phyloP scores from a whole-genome alignment of 768 basidiomycete species.

The Podaxis mareebaensis region DNA sequence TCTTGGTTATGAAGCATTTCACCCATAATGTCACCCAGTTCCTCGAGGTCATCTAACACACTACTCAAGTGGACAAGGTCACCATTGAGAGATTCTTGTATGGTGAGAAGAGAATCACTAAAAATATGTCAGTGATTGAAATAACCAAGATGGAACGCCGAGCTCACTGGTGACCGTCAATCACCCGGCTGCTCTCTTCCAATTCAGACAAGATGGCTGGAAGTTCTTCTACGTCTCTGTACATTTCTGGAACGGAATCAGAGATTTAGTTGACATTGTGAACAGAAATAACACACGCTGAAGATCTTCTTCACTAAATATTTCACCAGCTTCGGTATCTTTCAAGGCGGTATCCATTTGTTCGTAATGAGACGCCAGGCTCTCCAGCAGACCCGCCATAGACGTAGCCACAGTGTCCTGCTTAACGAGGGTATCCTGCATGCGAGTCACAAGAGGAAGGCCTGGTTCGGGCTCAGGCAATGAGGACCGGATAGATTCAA shows the following conservation, averaged over 20 bases:
- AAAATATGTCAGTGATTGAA: conserved; percentile 1
- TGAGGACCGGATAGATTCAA: conserved; percentile 53
- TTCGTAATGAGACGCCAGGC: conserved; percentile 72
- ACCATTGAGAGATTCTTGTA: conserved; percentile 43
- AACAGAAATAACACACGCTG: conserved; percentile 43
- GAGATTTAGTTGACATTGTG: not conserved
- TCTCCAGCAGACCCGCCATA: conserved; percentile 79
- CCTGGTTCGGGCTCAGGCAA: conserved; percentile 37
- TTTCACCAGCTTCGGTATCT: conserved; percentile 69
- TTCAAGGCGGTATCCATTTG: conserved; percentile 71
- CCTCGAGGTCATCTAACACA: conserved; percentile 67
- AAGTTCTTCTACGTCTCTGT: conserved; percentile 77
- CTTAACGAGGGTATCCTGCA: conserved; percentile 47
- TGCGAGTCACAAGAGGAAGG: conserved; percentile 29
- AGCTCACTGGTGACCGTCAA: conserved; percentile 60
- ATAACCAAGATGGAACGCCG: not conserved
- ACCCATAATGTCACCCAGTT: conserved; percentile 76
- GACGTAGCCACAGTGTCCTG: conserved; percentile 59
- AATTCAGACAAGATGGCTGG: conserved; percentile 74
- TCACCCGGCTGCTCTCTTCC: conserved; percentile 53
- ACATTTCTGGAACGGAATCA: conserved; percentile 56
- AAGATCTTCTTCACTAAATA: conserved; percentile 67
- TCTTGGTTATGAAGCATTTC: conserved; percentile 76
- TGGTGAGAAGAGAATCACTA: conserved; percentile 52
- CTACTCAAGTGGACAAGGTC: conserved; percentile 50